These are phyloP conservation scores for Parathielavia hyrcaniae DNA, from an alignment of 495 filamentous ascomycete genomes.

Conservation along the genomic window DNA sequence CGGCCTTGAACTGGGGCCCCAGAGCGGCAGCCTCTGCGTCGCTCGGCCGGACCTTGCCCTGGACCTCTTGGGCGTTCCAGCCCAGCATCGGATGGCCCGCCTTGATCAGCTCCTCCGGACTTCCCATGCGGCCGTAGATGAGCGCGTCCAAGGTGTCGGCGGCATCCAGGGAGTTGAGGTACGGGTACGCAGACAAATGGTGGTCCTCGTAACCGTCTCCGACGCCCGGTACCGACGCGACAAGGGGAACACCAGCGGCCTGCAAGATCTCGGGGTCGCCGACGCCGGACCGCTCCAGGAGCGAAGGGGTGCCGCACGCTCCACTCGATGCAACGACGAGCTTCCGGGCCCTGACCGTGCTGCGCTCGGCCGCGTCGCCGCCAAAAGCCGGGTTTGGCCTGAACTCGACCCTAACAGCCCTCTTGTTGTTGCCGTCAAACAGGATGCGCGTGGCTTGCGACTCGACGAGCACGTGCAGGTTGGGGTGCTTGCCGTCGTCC, in stretches of 20 bases:
- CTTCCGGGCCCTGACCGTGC: slow-evolving; percentile 42
- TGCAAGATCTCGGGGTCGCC: slow-evolving; percentile 39
- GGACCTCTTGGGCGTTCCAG: slow-evolving; percentile 47
- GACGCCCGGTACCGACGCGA: slow-evolving; percentile 44
- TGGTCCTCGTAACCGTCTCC: slow-evolving; percentile 50
- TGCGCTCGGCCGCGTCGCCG: slow-evolving; percentile 12
- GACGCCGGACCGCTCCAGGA: slow-evolving; percentile 60
- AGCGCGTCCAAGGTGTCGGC: slow-evolving; percentile 37
- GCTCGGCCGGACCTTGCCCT: slow-evolving; percentile 37
- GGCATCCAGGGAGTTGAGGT: slow-evolving; percentile 27
- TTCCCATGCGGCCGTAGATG: slow-evolving; percentile 18
- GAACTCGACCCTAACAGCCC: slow-evolving; percentile 43
- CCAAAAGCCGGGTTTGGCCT: slow-evolving; percentile 29
- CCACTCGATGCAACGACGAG: slow-evolving; percentile 55
- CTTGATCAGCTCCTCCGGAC: slow-evolving; percentile 22
- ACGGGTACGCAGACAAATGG: slow-evolving; percentile 32
- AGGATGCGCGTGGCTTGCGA: slow-evolving; percentile 45
- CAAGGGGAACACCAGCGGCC: slow-evolving; percentile 29
- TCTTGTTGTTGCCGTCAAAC: slow-evolving; percentile 40
- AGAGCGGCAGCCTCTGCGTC: slow-evolving; percentile 38
- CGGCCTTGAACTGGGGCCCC: slow-evolving; percentile 35
- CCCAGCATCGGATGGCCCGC: slow-evolving; percentile 32
- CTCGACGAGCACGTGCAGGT: slow-evolving; percentile 48
- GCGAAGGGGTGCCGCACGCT: slow-evolving; percentile 46
- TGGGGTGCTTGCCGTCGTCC: slow-evolving; percentile 41